Evolutionary conservation across 176 grass and related monocot genomes (phyloP).

Genomic region (Paspalum vaginatum): DNA sequence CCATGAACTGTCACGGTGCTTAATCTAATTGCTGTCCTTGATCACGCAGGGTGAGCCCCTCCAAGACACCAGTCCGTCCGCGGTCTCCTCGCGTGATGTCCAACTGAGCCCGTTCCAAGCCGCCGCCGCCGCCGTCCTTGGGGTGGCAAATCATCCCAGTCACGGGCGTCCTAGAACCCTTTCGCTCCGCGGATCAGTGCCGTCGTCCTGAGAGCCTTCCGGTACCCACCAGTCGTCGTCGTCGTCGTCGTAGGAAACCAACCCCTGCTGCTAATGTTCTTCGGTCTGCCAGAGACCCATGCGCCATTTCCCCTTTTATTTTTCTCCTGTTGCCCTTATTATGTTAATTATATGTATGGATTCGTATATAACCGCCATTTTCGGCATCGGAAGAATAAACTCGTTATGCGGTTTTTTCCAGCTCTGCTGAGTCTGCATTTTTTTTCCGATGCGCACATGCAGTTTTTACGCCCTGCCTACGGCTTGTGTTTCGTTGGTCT

Average conservation of each 20-base stretch:
- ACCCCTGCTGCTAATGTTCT: conserved; percentile 35
- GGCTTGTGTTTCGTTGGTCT: no score
- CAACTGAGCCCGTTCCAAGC: conserved; percentile 40
- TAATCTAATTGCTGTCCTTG: neutral
- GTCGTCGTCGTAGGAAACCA: conserved; percentile 17
- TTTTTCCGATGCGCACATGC: neutral
- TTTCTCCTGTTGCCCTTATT: neutral
- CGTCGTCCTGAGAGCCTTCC: neutral
- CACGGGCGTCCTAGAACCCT: conserved; percentile 21
- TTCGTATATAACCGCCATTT: conserved; percentile 47
- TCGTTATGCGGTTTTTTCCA: neutral
- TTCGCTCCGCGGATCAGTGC: conserved; percentile 33
- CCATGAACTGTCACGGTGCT: neutral
- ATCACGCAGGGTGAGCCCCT: conserved; percentile 83
- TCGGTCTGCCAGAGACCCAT: conserved; percentile 26
- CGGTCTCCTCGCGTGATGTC: conserved; percentile 61
- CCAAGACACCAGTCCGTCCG: conserved; percentile 87
- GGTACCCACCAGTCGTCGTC: conserved; percentile 28
- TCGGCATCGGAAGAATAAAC: conserved; percentile 44
- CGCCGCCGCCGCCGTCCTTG: neutral
- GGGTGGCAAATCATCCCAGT: conserved; percentile 15
- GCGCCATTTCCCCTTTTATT: conserved; percentile 33
- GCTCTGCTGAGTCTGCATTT: neutral
- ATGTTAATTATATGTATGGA: conserved; percentile 48
- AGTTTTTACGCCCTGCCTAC: neutral